phyloP scores from a whole-genome alignment of 345 rosid species.

The Arabidopsis arenosa region DNA sequence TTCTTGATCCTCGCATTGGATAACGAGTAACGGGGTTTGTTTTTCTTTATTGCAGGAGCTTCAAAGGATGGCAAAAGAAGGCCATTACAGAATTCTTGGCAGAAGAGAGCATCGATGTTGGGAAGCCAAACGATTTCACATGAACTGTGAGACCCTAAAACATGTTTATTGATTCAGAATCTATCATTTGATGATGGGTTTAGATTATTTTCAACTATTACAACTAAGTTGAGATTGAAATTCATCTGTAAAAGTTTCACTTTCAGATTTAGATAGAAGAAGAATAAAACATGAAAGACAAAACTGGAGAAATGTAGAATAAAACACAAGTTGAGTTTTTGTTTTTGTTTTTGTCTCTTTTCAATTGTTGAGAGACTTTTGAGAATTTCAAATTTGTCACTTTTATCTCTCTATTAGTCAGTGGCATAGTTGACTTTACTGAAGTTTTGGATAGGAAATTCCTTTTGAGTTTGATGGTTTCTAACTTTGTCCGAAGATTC shows the following conservation, averaged over 20 bases:
- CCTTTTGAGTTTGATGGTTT: neutral
- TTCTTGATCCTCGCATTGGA: neutral
- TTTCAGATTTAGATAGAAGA: neutral
- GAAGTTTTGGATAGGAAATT: neutral
- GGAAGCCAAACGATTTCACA: slow-evolving; percentile 67
- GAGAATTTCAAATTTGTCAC: neutral
- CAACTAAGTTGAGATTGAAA: slow-evolving; percentile 7
- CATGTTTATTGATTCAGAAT: slow-evolving; percentile 9
- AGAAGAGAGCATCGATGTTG: slow-evolving; percentile 65
- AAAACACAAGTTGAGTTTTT: slow-evolving; percentile 14
- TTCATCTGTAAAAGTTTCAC: neutral
- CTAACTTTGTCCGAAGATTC: neutral
- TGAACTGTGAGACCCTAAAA: slow-evolving; percentile 24
- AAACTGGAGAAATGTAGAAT: slow-evolving; percentile 18
- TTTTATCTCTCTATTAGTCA: slow-evolving; percentile 15
- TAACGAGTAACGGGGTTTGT: neutral
- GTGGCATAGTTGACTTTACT: slow-evolving; percentile 18
- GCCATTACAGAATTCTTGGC: slow-evolving; percentile 67
- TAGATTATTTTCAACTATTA: slow-evolving; percentile 7
- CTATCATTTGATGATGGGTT: slow-evolving; percentile 1
- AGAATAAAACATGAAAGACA: slow-evolving; percentile 12
- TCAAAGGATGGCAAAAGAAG: slow-evolving; percentile 89
- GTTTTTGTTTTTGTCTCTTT: slow-evolving; percentile 26
- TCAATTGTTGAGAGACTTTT: neutral
- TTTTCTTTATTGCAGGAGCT: slow-evolving; percentile 63